phyloP scores from a whole-genome alignment of 2,329 filamentous ascomycete genomes.

The Alternaria triticimaculans region DNA sequence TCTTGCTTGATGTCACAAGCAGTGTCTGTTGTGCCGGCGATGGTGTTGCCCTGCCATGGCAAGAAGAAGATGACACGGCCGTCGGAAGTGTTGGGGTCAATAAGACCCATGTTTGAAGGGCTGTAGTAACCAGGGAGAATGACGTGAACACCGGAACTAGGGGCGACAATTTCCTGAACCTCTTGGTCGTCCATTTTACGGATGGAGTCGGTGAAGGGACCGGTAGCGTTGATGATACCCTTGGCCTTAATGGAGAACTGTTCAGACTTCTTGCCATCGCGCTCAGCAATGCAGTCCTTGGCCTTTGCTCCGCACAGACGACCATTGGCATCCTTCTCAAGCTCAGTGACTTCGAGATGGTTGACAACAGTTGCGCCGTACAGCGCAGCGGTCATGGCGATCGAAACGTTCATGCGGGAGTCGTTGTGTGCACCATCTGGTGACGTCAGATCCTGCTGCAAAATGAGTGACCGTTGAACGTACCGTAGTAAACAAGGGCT shows the following conservation, averaged over 20 bases:
- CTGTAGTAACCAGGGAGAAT: slow-evolving; percentile 88
- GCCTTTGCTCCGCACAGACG: slow-evolving; percentile 75
- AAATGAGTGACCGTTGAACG: slow-evolving; percentile 3
- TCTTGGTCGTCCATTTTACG: slow-evolving; percentile 80
- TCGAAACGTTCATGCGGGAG: slow-evolving; percentile 88
- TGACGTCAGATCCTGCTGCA: slow-evolving; percentile 28
- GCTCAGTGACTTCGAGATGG: slow-evolving; percentile 78
- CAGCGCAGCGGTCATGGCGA: slow-evolving; percentile 86
- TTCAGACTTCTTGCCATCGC: slow-evolving; percentile 66
- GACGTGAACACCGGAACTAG: slow-evolving; percentile 84
- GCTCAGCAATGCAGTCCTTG: slow-evolving; percentile 72
- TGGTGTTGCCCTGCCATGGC: slow-evolving; percentile 91
- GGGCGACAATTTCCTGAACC: slow-evolving; percentile 80
- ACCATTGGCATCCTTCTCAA: slow-evolving; percentile 77
- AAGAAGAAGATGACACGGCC: slow-evolving; percentile 92
- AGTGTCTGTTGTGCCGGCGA: slow-evolving; percentile 86
- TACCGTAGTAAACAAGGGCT: slow-evolving; percentile 84
- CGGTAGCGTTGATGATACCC: slow-evolving; percentile 87
- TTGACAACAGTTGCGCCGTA: slow-evolving; percentile 85
- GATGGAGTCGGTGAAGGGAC: slow-evolving; percentile 85
- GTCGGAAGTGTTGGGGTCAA: slow-evolving; percentile 85
- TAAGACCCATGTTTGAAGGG: slow-evolving; percentile 83
- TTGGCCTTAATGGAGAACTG: slow-evolving; percentile 77
- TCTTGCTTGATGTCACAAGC: slow-evolving; percentile 74
- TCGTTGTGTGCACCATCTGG: slow-evolving; percentile 88